These are phyloP conservation scores for Heliamphora pulchella DNA, from an alignment of 179 eudicot genomes.

Conservation along the genomic window DNA sequence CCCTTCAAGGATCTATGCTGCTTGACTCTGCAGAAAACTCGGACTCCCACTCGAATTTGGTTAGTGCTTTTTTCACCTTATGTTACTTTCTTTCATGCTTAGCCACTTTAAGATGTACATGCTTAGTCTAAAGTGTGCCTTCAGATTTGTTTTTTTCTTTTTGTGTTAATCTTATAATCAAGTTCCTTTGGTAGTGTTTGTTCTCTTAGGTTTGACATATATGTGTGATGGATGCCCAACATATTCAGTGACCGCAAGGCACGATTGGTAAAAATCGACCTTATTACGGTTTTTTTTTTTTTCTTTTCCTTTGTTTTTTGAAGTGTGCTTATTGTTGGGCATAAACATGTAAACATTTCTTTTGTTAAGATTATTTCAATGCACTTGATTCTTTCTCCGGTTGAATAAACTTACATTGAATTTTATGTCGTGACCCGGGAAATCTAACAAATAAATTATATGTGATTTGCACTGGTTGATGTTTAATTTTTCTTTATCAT, in stretches of 20 bases:
- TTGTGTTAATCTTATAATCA: not conserved
- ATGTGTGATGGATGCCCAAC: too few relatives aligned
- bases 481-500: too few relatives aligned
- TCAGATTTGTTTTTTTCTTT: not conserved
- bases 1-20: not conserved
- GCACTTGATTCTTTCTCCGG: not conserved
- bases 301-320: too few relatives aligned
- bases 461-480: too few relatives aligned
- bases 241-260: too few relatives aligned
- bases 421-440: not conserved
- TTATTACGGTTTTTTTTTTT: too few relatives aligned
- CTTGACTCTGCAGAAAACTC: not conserved
- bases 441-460: too few relatives aligned
- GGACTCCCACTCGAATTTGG: not conserved
- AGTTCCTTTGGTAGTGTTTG: too few relatives aligned
- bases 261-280: too few relatives aligned
- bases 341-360: not conserved
- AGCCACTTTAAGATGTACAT: not conserved
- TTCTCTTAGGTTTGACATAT: too few relatives aligned
- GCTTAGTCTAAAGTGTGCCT: not conserved
- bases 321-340: too few relatives aligned
- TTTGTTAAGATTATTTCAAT: too few relatives aligned
- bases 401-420: not conserved
- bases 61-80: not conserved
- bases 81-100: not conserved